A percentile compares a stretch with the other conserved stretches of the same genome.
phyloP scores from a whole-genome alignment of 2,329 filamentous ascomycete species.

The Myrmaecium sp. region DNA sequence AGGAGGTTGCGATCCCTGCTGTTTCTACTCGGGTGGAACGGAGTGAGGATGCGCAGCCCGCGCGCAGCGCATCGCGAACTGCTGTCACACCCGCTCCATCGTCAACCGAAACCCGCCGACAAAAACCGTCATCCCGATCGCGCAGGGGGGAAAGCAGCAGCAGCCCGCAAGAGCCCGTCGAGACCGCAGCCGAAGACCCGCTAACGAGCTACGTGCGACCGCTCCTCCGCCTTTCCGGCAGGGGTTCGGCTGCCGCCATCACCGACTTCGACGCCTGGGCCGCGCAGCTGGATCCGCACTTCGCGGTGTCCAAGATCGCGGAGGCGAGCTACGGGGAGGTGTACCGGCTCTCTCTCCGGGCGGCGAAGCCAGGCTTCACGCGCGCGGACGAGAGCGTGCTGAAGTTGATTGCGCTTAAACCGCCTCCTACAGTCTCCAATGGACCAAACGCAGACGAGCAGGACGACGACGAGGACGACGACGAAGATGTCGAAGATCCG shows the following conservation, averaged over 20 bases:
- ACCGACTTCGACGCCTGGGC: conserved; percentile 26
- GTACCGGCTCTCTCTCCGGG: conserved; percentile 34
- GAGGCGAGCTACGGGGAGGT: conserved; percentile 52
- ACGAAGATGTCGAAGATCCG: conserved; percentile 25
- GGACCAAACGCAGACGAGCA: conserved; percentile 4
- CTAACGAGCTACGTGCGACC: conserved; percentile 8
- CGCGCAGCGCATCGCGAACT: neutral
- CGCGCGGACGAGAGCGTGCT: conserved; percentile 27
- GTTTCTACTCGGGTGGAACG: conserved; percentile 1
- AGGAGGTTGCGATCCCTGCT: conserved; percentile 6
- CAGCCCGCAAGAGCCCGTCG: neutral
- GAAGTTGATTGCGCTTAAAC: conserved; percentile 26
- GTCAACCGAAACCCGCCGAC: conserved; percentile 2
- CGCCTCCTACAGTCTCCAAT: conserved; percentile 7
- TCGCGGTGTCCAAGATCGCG: conserved; percentile 41
- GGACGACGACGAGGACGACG: conserved; percentile 16
- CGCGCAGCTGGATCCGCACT: conserved; percentile 22
- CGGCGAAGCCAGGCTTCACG: conserved; percentile 10
- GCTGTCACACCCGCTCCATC: neutral
- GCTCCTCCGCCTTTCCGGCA: conserved; percentile 14
- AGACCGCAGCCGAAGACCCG: conserved; percentile 1
- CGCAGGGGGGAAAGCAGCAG: neutral
- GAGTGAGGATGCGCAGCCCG: conserved; percentile 3
- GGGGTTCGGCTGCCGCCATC: conserved; percentile 6
- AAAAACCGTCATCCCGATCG: neutral